Evolutionary conservation across 1,284 basidiomycete genomes (phyloP), one percentile per base, ranked within the genome.

Genomic region (Rhodotorula glutinis): DNA sequence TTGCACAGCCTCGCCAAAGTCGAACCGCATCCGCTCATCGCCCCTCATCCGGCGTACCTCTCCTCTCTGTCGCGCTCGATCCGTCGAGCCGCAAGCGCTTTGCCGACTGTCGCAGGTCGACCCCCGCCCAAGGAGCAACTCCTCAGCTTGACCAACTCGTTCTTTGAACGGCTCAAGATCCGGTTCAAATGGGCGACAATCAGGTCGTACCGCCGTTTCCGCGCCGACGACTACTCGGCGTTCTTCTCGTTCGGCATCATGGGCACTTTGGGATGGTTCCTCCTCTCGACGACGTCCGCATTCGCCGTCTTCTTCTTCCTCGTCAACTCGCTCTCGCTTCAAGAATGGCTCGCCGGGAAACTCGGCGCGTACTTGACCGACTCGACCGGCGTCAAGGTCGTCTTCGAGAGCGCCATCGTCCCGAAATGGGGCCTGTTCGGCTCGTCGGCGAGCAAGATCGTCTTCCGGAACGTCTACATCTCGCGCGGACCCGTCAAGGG

Each of bases 171-270:
- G 3, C 79, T 91, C 44, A 85, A 89, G 21, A 91, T 99, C 72
- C 86, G 92, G n/a, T 92, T 97, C 81, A 93, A 93, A 78, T 99
- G 96, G 96, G 90, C 95, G 73, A 94, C 92, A 16, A 96, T 98
- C 74, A 86, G 91, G 72, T 92, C 92, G 1, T 99, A 57, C 51
- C 85, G 95, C 43, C 88, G 87, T 74, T 99, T 96, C 81, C 94
- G 97, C 73, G 89, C 91, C 57, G 96, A 99, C 78, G 96, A 98
- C 78, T 89, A 96, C 66, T 95, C 92, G 60, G 95, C 94, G 1
- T 98, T 99, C 80, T 81, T 96, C 54, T 95, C 91, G 56, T 92
- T 73, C 51, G 71, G 93, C 86, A 90, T 96, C 75, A 80, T 97
- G 54, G 88, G 98, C 80, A 94, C 93, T 69, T 92, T 98, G 76